Base-by-base conservation (phyloP, 768 basidiomycete species). In the Amanita fuliginea region DNA sequence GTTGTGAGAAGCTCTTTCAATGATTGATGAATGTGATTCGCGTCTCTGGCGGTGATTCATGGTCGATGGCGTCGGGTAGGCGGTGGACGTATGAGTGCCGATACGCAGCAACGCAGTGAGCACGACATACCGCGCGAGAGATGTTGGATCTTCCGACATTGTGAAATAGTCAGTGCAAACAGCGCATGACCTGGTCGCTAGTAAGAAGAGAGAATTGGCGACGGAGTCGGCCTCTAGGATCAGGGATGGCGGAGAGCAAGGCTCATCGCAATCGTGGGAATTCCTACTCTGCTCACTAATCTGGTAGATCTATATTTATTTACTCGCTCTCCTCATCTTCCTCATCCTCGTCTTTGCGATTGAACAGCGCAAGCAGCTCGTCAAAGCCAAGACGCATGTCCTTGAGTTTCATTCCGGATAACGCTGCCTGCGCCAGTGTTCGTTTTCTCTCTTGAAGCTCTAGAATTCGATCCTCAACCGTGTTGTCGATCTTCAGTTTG, bases 401-500 rank as follows among this genome's bases (percentile, higher is more conserved):
- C 77, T 90, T 87, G 60, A 88, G 72, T 65, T 86, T 91, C 67
- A 90, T 83, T 7, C 95, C 95, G 28, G 87, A 84, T 51, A 97
- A 65, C 0, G 92, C 90, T 1, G 92, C 90, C 21, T 73, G 73
- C 1, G 94, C 80, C 1, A 98, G 74, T 42, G 79, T 81, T 4
- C 93, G 78, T 69, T 98, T 98, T 63, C 81, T 77, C n/a, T 88
- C 81, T 62, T 98, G 95, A n/a, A 98, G 74, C 78, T 88, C 69
- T 30, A 94, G 67, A 54, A 95, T 91, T 42, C 93, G 81, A 58
- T 90, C 81, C 59, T 95, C 93, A 6, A 96, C 87, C 1, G 90
- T 92, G 22, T 80, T 72, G 36, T 84, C 80, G 49, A 97, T 83
- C 56, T 84, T 90, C 26, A 98, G 76, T 66, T 92, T 92, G 71